Base-by-base conservation (phyloP, 106 monocot genomes). In the Amphibolis antarctica region DNA sequence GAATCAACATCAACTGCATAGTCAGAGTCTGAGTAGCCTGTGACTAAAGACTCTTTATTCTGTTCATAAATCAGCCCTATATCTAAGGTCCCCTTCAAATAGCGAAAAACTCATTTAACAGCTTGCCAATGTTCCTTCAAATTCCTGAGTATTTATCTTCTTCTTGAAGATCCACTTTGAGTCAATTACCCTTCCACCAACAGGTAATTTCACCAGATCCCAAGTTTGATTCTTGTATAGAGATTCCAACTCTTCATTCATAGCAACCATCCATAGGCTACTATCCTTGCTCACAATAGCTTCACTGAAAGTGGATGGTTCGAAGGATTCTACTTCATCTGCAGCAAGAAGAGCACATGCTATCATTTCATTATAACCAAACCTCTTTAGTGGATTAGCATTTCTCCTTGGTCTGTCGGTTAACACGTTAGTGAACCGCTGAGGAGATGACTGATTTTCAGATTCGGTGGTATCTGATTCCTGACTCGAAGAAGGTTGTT, bases 31-130 rank as follows among this genome's bases (percentile, higher is more conserved):
- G n/a, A n/a, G n/a, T n/a, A n/a, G n/a, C n/a, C n/a, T n/a, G n/a
- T n/a, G n/a, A n/a, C n/a, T n/a, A n/a, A n/a, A n/a, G n/a, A n/a
- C n/a, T n/a, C n/a, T n/a, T 19, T 11, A 24, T 11, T 23, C 25
- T 26, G 12, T 12, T 23, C 55, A 55, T 23, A 55, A 10, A 1
- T 55, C 9, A 55, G 12, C 12, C 26, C 20, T 3, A 12, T 0
- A 13, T 55, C 24, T 12, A 0, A 0, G 0, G 26, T 55, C 1
- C 55, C 12, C 0, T 0, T 27, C 55, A 69, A 0, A 12, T 61
- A 70, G 36, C 28, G 11, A 2, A 61, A 31, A 10, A 70, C 20
- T 42, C 62, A 62, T 42, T 71, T 71, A 3, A 54, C 51, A 0
- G 25, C 49, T 28, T n/a, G n/a, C 36, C 23, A 69, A 27, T 62